phyloP scores from a whole-genome alignment of 495 filamentous ascomycete species.

The Penicillium riverlandense region DNA sequence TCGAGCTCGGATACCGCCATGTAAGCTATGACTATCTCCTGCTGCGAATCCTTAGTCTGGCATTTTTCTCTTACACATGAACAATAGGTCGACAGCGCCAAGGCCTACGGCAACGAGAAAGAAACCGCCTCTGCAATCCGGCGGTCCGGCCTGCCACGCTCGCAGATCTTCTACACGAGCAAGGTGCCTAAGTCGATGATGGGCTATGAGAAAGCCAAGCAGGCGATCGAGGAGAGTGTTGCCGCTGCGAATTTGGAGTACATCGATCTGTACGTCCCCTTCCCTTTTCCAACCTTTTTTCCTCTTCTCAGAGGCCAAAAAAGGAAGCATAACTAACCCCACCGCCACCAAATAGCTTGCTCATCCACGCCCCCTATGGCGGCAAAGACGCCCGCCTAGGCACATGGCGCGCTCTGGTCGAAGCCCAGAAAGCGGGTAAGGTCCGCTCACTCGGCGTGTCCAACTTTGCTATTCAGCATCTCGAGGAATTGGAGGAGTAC shows the following conservation, averaged over 20 bases:
- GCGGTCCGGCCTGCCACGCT: constrained; percentile 36
- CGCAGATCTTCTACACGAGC: constrained; percentile 49
- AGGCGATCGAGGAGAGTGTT: constrained; percentile 42
- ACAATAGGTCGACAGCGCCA: constrained; percentile 46
- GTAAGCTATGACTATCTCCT: constrained; percentile 23
- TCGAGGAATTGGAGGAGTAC: constrained; percentile 61
- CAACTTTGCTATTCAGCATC: constrained; percentile 49
- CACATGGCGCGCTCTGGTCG: constrained; percentile 47
- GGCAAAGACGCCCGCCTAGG: constrained; percentile 42
- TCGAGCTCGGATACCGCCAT: constrained; percentile 68
- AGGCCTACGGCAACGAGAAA: constrained; percentile 46
- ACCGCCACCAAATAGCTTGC: constrained; percentile 20
- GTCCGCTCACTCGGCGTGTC: constrained; percentile 49
- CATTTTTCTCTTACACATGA: not conserved
- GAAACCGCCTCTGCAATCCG: constrained; percentile 42
- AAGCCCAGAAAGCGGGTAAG: constrained; percentile 46
- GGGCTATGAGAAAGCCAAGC: constrained; percentile 45
- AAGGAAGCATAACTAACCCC: not conserved
- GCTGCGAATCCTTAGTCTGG: no score
- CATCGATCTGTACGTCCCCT: constrained; percentile 42
- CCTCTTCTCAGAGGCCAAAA: not conserved
- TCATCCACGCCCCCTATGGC: constrained; percentile 52
- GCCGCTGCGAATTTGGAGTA: constrained; percentile 41
- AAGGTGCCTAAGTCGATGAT: constrained; percentile 41
- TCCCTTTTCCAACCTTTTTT: not conserved